Conservation (phyloP, 148 eudicot genomes). For the Fagopyrum homotropicum region DNA sequence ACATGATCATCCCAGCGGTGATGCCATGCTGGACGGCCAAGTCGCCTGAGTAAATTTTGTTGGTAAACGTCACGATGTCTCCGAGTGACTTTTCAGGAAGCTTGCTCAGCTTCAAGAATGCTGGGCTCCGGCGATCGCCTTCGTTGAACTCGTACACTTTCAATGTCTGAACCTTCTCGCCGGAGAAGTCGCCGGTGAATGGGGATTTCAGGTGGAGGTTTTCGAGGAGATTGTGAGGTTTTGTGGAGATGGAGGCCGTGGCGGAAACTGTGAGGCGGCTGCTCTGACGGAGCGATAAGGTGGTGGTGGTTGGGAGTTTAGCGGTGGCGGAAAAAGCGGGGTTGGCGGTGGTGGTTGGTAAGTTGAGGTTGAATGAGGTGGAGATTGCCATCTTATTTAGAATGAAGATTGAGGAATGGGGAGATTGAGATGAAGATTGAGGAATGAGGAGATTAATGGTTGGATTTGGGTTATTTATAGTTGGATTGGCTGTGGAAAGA, state of each 20-base stretch:
- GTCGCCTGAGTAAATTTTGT: conserved; percentile 15
- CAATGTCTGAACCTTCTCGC: background rate
- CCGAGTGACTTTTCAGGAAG: conserved; percentile 13
- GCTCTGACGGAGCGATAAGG: background rate
- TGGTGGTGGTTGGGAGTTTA: background rate
- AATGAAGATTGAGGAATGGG: background rate
- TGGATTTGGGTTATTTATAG: background rate
- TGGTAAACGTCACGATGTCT: conserved; percentile 8
- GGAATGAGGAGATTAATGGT: background rate
- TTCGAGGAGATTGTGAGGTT: background rate
- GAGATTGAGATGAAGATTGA: background rate
- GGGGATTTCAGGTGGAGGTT: background rate
- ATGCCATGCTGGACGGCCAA: conserved; percentile 1
- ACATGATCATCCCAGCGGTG: conserved; percentile 10
- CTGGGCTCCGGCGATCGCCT: conserved; percentile 24
- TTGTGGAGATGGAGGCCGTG: background rate
- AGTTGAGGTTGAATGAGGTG: background rate
- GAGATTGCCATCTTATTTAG: conserved; percentile 1
- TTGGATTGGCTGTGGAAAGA: background rate
- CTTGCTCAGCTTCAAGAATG: conserved; percentile 16
- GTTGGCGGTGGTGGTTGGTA: background rate
- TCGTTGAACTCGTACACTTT: conserved; percentile 25
- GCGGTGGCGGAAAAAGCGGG: background rate
- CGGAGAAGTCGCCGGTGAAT: background rate
- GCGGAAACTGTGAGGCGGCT: background rate